These are phyloP conservation scores for Geosmithia flava DNA, from an alignment of 2,329 filamentous ascomycete genomes.

Conservation along the genomic window DNA sequence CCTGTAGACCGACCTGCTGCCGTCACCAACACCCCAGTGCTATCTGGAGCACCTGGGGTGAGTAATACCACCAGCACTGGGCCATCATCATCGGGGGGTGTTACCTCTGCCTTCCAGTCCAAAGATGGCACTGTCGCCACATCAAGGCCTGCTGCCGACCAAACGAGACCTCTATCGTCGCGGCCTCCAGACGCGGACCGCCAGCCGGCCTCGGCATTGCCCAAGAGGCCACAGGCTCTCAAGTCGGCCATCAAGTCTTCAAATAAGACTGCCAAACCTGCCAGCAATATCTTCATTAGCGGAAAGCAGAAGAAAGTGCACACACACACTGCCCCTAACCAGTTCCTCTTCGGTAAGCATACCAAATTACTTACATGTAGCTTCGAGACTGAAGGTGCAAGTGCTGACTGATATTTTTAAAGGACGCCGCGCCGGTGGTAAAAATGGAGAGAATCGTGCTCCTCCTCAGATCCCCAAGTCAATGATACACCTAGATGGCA, in stretches of 20 bases:
- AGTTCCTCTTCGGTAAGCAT: background rate
- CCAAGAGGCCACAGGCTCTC: background rate
- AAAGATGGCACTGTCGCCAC: background rate
- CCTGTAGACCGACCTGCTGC: background rate
- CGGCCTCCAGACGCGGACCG: background rate
- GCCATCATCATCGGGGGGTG: background rate
- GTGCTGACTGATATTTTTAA: slow-evolving; percentile 15
- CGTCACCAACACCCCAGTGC: background rate
- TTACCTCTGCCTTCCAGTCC: background rate
- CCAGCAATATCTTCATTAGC: background rate
- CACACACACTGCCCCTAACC: background rate
- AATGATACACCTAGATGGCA: slow-evolving; percentile 12
- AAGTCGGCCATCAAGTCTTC: background rate
- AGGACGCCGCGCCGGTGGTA: slow-evolving; percentile 26
- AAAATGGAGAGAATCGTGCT: slow-evolving; percentile 19
- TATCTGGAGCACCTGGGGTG: too few species aligned
- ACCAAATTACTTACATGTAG: background rate
- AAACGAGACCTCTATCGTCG: background rate
- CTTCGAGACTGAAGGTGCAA: slow-evolving; percentile 9
- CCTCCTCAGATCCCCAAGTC: slow-evolving; percentile 19
- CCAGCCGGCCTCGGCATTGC: background rate
- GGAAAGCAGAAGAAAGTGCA: background rate
- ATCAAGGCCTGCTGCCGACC: background rate
- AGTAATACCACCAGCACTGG: too few species aligned
- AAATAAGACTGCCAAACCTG: background rate